Base-by-base conservation (phyloP, 208 protist species). In the Leptomonas pyrrhocoris region DNA sequence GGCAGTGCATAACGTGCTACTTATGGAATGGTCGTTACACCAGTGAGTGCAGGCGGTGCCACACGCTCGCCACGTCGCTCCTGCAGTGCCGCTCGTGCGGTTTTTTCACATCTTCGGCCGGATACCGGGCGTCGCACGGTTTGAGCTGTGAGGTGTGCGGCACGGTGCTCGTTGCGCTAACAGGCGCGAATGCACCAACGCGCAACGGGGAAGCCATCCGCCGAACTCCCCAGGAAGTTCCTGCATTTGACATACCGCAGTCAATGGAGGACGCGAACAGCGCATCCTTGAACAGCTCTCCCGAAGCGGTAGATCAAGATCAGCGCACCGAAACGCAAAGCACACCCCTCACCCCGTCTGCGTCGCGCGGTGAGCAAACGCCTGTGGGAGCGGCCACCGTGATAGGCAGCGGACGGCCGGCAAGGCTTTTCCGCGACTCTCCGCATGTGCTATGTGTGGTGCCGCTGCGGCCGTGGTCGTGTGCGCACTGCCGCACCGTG, bases 401-500 rank as follows among this genome's bases (percentile, higher is more conserved):
- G 13, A 64, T 56, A 9, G 77, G 71, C 55, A 66, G 45, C 34
- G 70, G 77, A 12, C 68, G 66, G 11, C 30, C 71, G 0, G 66
- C 73, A 21, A 62, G 48, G 19, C 43, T 57, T 18, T 55, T 75
- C 63, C 25, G 46, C 1, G n/a, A 58, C 11, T 66, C 67, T 12
- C 23, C 49, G 15, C 18, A 36, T 27, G 64, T 80, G 13, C 40
- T 63, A 34, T 66, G 51, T 0, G 71, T 87, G 40, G 70, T 83
- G 42, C 58, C 82, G 16, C 68, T 94, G 65, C 89, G 86, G 28
- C 64, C 57, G 48, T 94, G 89, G 89, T 77, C 76, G n/a, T 94
- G 89, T 75, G 50, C 53, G 18, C 73, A 73, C 36, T 94, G 89
- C 66, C 73, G 66, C 21, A 49, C 74, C n/a, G 40, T 25, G 45